Evolutionary conservation across 768 basidiomycete genomes (phyloP).

Genomic region (Serendipita vermifera): DNA sequence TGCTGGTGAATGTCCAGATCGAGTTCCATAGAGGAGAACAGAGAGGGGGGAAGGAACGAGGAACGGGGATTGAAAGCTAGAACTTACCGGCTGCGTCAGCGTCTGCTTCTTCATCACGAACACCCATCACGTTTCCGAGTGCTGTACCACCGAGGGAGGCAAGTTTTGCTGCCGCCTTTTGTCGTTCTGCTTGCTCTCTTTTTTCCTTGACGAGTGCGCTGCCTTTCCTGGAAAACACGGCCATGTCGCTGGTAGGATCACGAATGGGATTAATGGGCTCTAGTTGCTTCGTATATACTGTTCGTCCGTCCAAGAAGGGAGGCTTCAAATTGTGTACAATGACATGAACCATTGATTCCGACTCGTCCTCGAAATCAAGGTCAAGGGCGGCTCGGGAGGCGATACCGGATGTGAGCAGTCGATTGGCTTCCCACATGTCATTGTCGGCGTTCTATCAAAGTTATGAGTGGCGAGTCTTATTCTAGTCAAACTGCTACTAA

Average conservation of each 20-base stretch:
- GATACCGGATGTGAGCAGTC: constrained; percentile 92
- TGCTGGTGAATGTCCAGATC: constrained; percentile 60
- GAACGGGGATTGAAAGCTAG: constrained; percentile 15
- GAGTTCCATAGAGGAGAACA: constrained; percentile 27
- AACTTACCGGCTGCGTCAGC: constrained; percentile 59
- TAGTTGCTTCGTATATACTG: constrained; percentile 89
- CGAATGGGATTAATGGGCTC: constrained; percentile 96
- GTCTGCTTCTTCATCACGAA: constrained; percentile 87
- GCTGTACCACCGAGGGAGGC: constrained; percentile 84
- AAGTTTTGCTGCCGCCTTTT: constrained; percentile 91
- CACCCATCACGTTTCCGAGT: constrained; percentile 96
- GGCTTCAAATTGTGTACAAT: constrained; percentile 96
- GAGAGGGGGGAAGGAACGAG: constrained; percentile 26
- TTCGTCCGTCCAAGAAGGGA: constrained; percentile 93
- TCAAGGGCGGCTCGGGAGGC: constrained; percentile 78
- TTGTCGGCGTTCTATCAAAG: constrained; percentile 79
- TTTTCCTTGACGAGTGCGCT: constrained; percentile 88
- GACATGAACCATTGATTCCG: constrained; percentile 91
- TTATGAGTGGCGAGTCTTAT: background rate
- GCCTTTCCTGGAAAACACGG: constrained; percentile 94
- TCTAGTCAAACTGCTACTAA: constrained; percentile 28
- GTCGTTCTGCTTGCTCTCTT: constrained; percentile 89
- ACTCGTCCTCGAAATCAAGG: constrained; percentile 91
- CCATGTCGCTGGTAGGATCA: constrained; percentile 89
- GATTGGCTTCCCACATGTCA: constrained; percentile 96